These are phyloP conservation scores for Ustilago curta DNA, from an alignment of 1,284 basidiomycete species.

Conservation along the genomic window DNA sequence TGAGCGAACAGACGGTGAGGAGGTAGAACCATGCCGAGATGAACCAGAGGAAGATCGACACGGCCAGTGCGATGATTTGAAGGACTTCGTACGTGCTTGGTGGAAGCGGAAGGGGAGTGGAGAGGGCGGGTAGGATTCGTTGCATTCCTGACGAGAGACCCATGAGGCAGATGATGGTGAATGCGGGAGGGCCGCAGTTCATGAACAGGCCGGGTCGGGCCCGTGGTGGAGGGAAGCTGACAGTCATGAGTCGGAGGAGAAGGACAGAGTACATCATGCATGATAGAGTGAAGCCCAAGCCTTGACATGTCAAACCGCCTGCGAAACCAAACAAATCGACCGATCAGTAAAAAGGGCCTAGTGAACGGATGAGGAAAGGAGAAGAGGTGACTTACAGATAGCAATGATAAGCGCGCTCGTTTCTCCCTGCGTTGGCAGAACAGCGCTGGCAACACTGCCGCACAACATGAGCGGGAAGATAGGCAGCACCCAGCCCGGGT, in stretches of 20 bases:
- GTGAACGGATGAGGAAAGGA: too few species aligned
- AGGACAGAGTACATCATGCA: conserved; percentile 46
- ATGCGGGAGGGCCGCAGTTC: conserved; percentile 43
- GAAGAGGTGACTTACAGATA: conserved; percentile 4
- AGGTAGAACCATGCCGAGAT: conserved; percentile 39
- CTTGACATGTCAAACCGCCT: conserved; percentile 37
- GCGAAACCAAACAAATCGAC: too few species aligned
- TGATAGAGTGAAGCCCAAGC: conserved; percentile 32
- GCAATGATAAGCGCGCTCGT: conserved; percentile 16
- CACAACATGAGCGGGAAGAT: conserved; percentile 56
- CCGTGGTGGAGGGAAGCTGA: conserved; percentile 20
- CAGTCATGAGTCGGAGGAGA: conserved; percentile 36
- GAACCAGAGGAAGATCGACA: conserved; percentile 32
- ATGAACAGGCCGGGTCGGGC: conserved; percentile 43
- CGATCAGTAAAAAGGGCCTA: too few species aligned
- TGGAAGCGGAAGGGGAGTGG: background rate
- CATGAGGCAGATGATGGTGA: conserved; percentile 43
- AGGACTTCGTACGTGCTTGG: conserved; percentile 9
- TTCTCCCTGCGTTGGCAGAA: conserved; percentile 15
- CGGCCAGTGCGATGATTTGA: conserved; percentile 7
- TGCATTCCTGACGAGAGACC: conserved; percentile 13
- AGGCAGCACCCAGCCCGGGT: conserved; percentile 43
- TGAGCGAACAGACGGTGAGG: conserved; percentile 23
- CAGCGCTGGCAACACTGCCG: conserved; percentile 22
- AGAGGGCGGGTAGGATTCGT: conserved; percentile 14